These are phyloP conservation scores for Phytophthora hibernalis DNA, from an alignment of 352 stramenopile genomes.

Conservation along the genomic window DNA sequence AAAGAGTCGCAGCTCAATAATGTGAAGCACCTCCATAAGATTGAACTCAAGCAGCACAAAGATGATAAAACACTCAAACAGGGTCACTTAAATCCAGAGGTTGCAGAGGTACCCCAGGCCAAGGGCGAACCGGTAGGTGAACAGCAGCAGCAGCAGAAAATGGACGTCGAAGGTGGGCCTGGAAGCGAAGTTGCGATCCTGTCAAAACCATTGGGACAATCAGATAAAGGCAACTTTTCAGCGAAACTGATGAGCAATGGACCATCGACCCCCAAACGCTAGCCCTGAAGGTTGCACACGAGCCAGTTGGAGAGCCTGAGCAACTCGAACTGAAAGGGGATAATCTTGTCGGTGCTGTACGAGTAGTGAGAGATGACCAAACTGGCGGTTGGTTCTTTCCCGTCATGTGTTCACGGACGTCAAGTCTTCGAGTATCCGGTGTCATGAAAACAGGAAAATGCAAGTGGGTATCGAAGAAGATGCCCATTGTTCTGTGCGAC, in stretches of 20 bases:
- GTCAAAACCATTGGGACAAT: background rate
- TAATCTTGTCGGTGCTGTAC: constrained; percentile 31
- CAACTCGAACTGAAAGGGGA: constrained; percentile 24
- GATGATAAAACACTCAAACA: background rate
- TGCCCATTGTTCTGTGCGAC: constrained; percentile 18
- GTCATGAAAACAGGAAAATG: constrained; percentile 33
- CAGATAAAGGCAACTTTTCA: background rate
- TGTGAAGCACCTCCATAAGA: background rate
- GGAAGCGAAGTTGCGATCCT: background rate
- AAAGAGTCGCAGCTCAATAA: background rate
- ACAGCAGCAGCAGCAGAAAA: background rate
- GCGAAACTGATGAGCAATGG: background rate
- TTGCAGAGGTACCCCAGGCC: background rate
- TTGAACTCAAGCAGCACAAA: background rate
- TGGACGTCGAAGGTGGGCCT: background rate
- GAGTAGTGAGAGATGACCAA: constrained; percentile 17
- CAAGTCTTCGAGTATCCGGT: constrained; percentile 23
- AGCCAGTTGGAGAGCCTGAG: constrained; percentile 15
- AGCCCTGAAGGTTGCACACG: constrained; percentile 1
- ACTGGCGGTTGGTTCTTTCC: constrained; percentile 26
- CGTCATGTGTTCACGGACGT: constrained; percentile 32
- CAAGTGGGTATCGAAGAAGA: constrained; percentile 27
- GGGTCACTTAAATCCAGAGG: background rate
- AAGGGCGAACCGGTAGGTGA: background rate
- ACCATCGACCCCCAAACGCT: background rate